Evolutionary conservation across 768 basidiomycete species (phyloP), one percentile per base, ranked within the genome.

Genomic region (Candolleomyces efflorescens): DNA sequence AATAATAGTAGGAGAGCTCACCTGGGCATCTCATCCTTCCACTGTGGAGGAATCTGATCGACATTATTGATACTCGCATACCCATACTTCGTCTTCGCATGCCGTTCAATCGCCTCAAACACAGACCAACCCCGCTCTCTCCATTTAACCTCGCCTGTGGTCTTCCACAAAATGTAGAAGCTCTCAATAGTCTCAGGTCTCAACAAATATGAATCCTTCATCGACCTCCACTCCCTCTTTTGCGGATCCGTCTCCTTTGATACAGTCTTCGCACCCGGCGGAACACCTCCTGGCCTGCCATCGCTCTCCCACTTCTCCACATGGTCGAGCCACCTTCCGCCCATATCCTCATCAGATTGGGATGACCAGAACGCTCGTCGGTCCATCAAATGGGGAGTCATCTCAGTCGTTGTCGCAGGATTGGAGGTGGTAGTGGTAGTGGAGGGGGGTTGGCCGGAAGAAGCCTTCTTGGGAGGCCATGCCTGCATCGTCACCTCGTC

Each of bases 141-240:
- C 89, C 89, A 91, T 46, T 75, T 78, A 4, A 69, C 67, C 47
- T 91, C 81, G 0, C 83, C 81, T 0, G 89, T 91, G 15, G 79
- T 78, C 51, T 81, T 80, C 82, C 85, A 90, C 65, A 92, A 67
- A 13, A 87, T 64, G 67, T 84, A 90, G 55, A 92, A 71, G 23
- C 82, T 84, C 65, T 92, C 90, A 5, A 92, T 63, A 9, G 90
- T 82, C 89, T 90, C 89, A 0, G 89, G 89, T 12, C 90, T 72
- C 52, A 89, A 63, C 39, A 85, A 65, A 68, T 89, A 89, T 10
- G 59, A 71, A n/a, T 64, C 60, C 36, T 67, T 69, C 49, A 55
- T 57, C 9, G 76, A 60, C 15, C 39, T 51, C 68, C 90, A 92
- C 56, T 91, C 89, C 55, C 80, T 75, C 36, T 67, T 67, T 55